These are phyloP conservation scores for Fusarium sacchari DNA, from an alignment of 2,329 filamentous ascomycete genomes.

Conservation along the genomic window DNA sequence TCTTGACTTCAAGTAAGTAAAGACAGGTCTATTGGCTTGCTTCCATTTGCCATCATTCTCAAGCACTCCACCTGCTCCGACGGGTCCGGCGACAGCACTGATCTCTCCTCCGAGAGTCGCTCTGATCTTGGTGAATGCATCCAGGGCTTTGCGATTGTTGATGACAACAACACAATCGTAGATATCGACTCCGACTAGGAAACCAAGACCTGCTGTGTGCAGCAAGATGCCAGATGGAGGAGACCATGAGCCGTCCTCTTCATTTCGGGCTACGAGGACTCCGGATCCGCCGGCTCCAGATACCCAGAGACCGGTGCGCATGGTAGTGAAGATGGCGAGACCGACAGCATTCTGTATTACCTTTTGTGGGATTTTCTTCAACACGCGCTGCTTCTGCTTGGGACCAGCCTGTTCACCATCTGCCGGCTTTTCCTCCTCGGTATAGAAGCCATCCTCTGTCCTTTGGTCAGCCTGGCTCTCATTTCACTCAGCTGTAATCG, in stretches of 20 bases:
- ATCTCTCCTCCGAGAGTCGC: slow-evolving; percentile 82
- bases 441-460: slow-evolving; percentile 64
- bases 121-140: slow-evolving; percentile 78
- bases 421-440: slow-evolving; percentile 46
- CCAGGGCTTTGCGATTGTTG: slow-evolving; percentile 78
- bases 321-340: slow-evolving; percentile 76
- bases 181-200: slow-evolving; percentile 83
- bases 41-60: slow-evolving; percentile 63
- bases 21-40: slow-evolving; percentile 63
- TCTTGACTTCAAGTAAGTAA: slow-evolving; percentile 82
- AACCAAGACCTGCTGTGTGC: slow-evolving; percentile 81
- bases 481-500: accelerated
- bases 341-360: slow-evolving; percentile 73
- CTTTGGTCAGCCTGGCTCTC: background rate
- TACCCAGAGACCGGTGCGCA: slow-evolving; percentile 73
- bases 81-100: slow-evolving; percentile 74
- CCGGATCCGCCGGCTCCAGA: slow-evolving; percentile 74
- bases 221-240: slow-evolving; percentile 84
- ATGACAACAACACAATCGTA: slow-evolving; percentile 90
- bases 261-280: slow-evolving; percentile 66
- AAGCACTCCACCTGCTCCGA: slow-evolving; percentile 76
- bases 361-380: slow-evolving; percentile 64
- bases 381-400: slow-evolving; percentile 56
- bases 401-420: slow-evolving; percentile 43
- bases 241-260: slow-evolving; percentile 75